Base-by-base conservation (phyloP, 805 yeast species). In the Starmerella asiatica region DNA sequence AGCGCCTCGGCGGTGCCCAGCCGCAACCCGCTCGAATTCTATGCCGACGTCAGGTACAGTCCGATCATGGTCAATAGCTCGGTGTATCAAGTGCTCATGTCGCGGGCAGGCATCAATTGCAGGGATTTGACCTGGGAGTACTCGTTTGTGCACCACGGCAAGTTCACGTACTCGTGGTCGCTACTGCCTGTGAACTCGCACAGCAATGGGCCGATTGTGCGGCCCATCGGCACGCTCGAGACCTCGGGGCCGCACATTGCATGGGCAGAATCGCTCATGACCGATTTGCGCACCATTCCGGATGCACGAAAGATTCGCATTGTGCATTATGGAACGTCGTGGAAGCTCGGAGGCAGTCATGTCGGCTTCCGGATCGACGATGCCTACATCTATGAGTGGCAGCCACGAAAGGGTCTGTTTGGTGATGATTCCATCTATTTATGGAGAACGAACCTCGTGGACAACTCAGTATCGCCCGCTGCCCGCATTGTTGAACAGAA, bases 111-210 rank as follows among this genome's bases (percentile, higher is more conserved):
- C 12, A 31, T 49, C 16, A 15, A 37, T 1, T 32, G 9, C 5
- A 34, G 47, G 1, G 20, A 20, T 5, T 21, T 52, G 12, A 7
- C 19, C 5, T 46, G 46, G 29, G 33, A 30, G 11, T 55, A 47
- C 35, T 43, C 52, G 9, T 36, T 56, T 2, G 29, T 56, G 1
- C 40, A 44, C 15, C 55, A 54, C 23, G 59, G 58, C 3, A 14
- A 34, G 15, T 24, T 47, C 21, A 32, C 50, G 15, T 55, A 51
- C 39, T 27, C 48, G 4, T 56, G 56, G 46, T 56, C 59, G 3
- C 41, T 56, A 15, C 16, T 56, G 33, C 45, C 43, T 14, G 26
- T 12, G 4, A 34, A 33, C 14, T 21, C 30, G 20, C 19, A 33
- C 17, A 17, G 31, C 8, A 7, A 27, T 5, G 29, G 39, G n/a